phyloP scores from a whole-genome alignment of 768 basidiomycete genomes.

The Agaricus sinodeliciosus region DNA sequence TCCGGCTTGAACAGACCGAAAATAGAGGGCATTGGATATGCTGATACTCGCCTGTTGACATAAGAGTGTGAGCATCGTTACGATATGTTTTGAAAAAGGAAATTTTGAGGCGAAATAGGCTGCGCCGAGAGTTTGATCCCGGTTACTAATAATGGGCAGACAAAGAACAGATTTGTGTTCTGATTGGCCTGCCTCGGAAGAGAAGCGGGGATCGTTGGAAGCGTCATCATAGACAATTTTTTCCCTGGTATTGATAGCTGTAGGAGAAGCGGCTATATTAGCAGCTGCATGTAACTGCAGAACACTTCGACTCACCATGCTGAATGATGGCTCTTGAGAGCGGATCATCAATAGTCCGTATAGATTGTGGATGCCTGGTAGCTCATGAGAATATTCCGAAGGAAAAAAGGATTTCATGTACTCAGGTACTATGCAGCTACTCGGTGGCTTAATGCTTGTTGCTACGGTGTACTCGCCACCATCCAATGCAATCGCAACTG shows the following conservation, averaged over 20 bases:
- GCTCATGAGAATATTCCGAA: constrained; percentile 2
- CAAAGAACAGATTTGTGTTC: constrained; percentile 57
- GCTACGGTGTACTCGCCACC: constrained; percentile 67
- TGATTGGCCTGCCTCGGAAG: constrained; percentile 60
- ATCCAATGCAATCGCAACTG: constrained; percentile 62
- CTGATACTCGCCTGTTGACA: constrained; percentile 74
- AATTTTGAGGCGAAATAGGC: constrained; percentile 63
- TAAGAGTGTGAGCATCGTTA: constrained; percentile 56
- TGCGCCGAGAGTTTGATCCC: constrained; percentile 69
- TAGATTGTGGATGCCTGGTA: constrained; percentile 50
- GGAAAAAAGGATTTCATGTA: constrained; percentile 24
- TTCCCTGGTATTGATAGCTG: constrained; percentile 64
- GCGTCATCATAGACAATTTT: constrained; percentile 56
- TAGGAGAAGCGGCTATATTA: not conserved
- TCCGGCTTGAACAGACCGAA: constrained; percentile 67
- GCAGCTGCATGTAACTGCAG: constrained; percentile 1
- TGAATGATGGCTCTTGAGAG: constrained; percentile 63
- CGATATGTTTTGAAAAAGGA: constrained; percentile 52
- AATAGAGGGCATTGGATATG: constrained; percentile 67
- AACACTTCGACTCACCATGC: constrained; percentile 39
- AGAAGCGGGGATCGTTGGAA: constrained; percentile 58
- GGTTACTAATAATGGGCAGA: constrained; percentile 67
- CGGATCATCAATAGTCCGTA: constrained; percentile 53
- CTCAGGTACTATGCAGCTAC: constrained; percentile 64
- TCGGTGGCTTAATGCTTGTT: constrained; percentile 56